Base-by-base conservation (phyloP, 345 rosid species). In the Moringa oleifera region DNA sequence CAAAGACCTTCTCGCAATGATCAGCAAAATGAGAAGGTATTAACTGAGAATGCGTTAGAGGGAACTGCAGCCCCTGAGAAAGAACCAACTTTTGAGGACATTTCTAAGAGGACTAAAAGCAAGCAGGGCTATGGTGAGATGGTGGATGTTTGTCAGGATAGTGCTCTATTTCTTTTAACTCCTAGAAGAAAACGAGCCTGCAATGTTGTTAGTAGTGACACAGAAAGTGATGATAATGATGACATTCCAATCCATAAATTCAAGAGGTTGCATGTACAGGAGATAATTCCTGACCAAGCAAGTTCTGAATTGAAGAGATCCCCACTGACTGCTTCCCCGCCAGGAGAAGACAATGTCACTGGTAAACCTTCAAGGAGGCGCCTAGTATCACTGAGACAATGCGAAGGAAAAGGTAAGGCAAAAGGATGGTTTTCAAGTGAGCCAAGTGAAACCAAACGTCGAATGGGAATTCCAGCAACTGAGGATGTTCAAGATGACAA, bases 101-200 rank as follows among this genome's bases (percentile, higher is more conserved):
- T 23, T 55, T 45, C 23, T 6, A 54, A 68, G 33, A 65, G 11
- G 45, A 23, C 20, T 22, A 61, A 8, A 56, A 46, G 51, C 69
- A 58, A 66, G 51, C 58, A 50, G 36, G 67, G 66, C 59, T 57
- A 23, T 61, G 67, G 79, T 23, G 80, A 79, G 20, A 77, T 77
- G 50, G 50, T 76, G 59, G 75, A 71, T 72, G 55, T 20, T 33
- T 65, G 55, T 47, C 59, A 57, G 7, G 77, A 67, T 57, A 62
- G 59, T 56, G 50, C 60, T 45, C 58, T 57, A 20, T 33, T 62
- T 64, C 15, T 46, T 49, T 11, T 59, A 20, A 59, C 80, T 58
- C 69, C 71, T 13, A 88, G 83, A 63, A 85, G 85, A 77, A 91
- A 74, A 71, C 80, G 74, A 53, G 82, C 74, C 69, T 70, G 62